Evolutionary conservation across 2,329 filamentous ascomycete genomes (phyloP).

Genomic region (Fusarium austroafricanum): DNA sequence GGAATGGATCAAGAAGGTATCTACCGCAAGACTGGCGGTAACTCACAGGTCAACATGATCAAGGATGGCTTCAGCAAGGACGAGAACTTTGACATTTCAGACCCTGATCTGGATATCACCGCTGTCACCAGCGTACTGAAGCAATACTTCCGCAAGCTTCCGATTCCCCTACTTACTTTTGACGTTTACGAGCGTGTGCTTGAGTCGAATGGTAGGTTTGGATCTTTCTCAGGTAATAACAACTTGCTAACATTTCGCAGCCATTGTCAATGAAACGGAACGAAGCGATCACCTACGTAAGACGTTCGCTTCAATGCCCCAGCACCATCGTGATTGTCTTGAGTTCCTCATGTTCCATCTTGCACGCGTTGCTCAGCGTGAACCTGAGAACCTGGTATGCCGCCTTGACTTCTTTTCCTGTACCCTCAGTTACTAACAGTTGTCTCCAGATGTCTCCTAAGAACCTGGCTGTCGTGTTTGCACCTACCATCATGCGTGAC

Average conservation of each 20-base stretch:
- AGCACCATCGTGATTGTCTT: conserved; percentile 86
- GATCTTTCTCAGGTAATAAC: not conserved
- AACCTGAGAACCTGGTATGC: conserved; percentile 84
- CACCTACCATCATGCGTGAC: conserved; percentile 96
- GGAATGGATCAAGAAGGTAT: conserved; percentile 99
- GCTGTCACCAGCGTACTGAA: conserved; percentile 95
- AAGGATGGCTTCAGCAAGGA: conserved; percentile 91
- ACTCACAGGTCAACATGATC: conserved; percentile 88
- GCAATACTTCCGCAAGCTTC: conserved; percentile 96
- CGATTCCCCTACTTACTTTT: conserved; percentile 88
- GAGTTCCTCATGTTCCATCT: conserved; percentile 96
- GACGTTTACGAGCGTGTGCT: conserved; percentile 91
- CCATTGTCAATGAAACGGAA: conserved; percentile 72
- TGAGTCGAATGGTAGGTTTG: conserved; percentile 76
- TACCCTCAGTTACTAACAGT: conserved; percentile 25
- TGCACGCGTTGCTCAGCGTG: conserved; percentile 82
- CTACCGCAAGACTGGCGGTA: conserved; percentile 96
- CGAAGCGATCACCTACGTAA: conserved; percentile 77
- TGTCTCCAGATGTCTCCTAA: conserved; percentile 85
- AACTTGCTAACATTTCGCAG: conserved; percentile 55
- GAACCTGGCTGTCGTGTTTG: conserved; percentile 96
- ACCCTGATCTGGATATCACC: conserved; percentile 93
- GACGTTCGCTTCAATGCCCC: conserved; percentile 82
- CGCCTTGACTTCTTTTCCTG: not conserved
- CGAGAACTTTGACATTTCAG: conserved; percentile 90